Conservation (phyloP, 2,329 filamentous ascomycete genomes). For the Teratosphaeria viscida region DNA sequence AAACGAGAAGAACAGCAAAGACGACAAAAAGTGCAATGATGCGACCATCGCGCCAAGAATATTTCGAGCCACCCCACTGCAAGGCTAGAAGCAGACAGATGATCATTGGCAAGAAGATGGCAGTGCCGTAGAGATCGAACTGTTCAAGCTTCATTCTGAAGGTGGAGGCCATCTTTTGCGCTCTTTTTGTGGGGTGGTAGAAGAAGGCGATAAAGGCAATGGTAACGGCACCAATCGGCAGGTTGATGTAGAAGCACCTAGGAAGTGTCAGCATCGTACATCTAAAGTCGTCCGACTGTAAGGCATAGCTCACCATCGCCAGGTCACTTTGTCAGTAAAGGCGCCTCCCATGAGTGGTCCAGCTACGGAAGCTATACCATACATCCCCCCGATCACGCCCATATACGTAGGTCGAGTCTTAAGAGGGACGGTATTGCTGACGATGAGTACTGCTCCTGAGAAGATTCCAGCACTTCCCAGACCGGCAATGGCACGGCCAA, state of each 20-base stretch:
- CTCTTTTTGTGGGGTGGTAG: constrained; percentile 23
- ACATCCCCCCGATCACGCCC: constrained; percentile 40
- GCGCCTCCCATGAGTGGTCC: constrained; percentile 37
- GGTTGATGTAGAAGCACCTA: constrained; percentile 45
- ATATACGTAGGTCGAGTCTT: constrained; percentile 39
- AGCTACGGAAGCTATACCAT: constrained; percentile 37
- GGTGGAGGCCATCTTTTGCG: constrained; percentile 22
- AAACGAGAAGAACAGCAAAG: constrained; percentile 31
- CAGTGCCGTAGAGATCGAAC: constrained; percentile 38
- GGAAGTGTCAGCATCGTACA: neutral
- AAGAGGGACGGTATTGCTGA: constrained; percentile 36
- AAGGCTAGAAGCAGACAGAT: constrained; percentile 41
- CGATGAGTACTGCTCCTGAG: constrained; percentile 38
- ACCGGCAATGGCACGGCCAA: constrained; percentile 42
- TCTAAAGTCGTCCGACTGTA: neutral
- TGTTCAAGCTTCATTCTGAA: constrained; percentile 31
- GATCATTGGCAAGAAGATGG: constrained; percentile 38
- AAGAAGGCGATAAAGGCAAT: constrained; percentile 26
- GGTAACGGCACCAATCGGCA: constrained; percentile 40
- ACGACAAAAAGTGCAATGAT: constrained; percentile 39
- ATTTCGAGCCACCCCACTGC: constrained; percentile 41
- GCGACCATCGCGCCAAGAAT: constrained; percentile 33
- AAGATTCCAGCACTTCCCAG: constrained; percentile 43
- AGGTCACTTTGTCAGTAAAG: constrained; percentile 24
- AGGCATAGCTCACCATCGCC: constrained; percentile 15